A percentile compares a stretch with the other conserved stretches of the same genome.
These are phyloP conservation scores for Pueraria montana DNA, from an alignment of 306 rosid species.

Conservation along the genomic window DNA sequence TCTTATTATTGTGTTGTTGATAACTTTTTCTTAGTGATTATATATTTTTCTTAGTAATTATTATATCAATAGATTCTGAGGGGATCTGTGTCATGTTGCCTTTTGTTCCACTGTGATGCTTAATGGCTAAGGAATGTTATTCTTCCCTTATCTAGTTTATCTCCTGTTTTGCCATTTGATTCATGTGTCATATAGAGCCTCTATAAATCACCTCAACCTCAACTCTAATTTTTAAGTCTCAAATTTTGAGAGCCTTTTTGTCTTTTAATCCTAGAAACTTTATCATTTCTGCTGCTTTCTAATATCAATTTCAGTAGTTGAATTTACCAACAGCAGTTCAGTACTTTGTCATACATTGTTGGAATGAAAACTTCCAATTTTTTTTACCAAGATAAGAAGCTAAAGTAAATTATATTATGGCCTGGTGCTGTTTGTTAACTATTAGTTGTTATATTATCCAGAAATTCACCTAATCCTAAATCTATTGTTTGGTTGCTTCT, in stretches of 20 bases:
- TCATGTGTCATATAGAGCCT: background rate
- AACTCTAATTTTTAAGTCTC: background rate
- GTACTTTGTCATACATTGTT: constrained; percentile 13
- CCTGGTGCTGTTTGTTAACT: background rate
- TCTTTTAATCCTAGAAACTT: background rate
- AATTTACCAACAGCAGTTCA: background rate
- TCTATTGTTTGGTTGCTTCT: no score
- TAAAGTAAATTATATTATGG: background rate
- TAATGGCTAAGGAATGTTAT: background rate
- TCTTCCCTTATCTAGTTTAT: background rate
- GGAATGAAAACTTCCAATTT: background rate
- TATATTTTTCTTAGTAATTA: background rate
- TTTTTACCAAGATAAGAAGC: constrained; percentile 2
- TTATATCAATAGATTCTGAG: background rate
- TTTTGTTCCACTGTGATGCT: background rate
- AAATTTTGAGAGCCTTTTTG: background rate
- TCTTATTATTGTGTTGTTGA: background rate
- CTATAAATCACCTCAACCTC: background rate
- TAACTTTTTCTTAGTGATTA: no score
- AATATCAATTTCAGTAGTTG: background rate
- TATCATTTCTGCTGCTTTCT: background rate
- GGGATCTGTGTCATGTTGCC: background rate
- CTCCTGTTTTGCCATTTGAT: background rate
- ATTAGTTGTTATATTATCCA: no score
- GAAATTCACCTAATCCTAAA: no score